Evolutionary conservation across 2,329 filamentous ascomycete species (phyloP).

Genomic region (Aspergillus brunneoviolaceus): DNA sequence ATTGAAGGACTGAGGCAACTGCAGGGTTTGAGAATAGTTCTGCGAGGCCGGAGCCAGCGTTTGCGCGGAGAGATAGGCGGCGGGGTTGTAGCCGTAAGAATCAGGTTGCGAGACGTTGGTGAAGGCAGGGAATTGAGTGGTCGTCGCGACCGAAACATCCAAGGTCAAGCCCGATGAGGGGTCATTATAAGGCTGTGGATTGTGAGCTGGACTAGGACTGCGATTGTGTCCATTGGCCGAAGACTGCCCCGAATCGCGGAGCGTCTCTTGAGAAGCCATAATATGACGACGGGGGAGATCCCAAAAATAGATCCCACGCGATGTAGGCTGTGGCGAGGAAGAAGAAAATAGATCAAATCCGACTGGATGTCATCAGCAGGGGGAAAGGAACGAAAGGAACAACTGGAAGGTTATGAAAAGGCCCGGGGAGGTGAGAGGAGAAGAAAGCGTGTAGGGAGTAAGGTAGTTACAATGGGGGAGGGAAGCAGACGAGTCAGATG

Average conservation of each 20-base stretch:
- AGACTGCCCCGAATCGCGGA: conserved; percentile 38
- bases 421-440: conserved; percentile 12
- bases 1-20: conserved; percentile 40
- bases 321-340: conserved; percentile 15
- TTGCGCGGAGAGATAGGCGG: conserved; percentile 38
- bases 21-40: conserved; percentile 34
- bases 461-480: background rate
- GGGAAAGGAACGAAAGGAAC: conserved; percentile 4
- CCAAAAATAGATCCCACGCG: conserved; percentile 26
- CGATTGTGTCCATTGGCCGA: conserved; percentile 38
- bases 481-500: conserved; percentile 6
- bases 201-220: conserved; percentile 45
- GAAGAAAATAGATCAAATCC: conserved; percentile 13
- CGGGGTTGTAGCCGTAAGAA: conserved; percentile 35
- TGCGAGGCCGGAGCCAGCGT: conserved; percentile 34
- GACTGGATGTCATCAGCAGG: conserved; percentile 7
- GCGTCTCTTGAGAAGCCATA: conserved; percentile 36
- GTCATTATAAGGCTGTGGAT: conserved; percentile 42
- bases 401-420: background rate
- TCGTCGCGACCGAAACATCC: conserved; percentile 37
- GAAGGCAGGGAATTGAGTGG: conserved; percentile 32
- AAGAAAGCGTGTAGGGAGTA: background rate
- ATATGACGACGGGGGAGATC: conserved; percentile 15
- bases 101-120: conserved; percentile 31
- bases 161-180: conserved; percentile 33